These are phyloP conservation scores for Marchantia paleacea DNA, from an alignment of 225 moss, liverwort and hornwort genomes.

Conservation along the genomic window DNA sequence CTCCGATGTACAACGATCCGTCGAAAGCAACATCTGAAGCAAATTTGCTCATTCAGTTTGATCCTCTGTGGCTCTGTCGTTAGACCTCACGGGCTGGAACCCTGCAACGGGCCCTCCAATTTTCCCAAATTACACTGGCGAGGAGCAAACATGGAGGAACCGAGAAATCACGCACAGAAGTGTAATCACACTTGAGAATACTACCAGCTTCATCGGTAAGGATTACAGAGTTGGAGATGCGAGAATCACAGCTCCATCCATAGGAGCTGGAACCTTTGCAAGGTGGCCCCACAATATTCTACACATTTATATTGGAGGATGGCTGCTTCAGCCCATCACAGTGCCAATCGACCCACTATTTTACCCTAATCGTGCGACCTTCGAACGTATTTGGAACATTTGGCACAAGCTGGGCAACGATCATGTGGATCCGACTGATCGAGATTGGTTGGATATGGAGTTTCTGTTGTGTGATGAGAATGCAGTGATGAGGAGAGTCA, in stretches of 20 bases:
- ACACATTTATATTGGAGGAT: not conserved
- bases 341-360: too few relatives aligned
- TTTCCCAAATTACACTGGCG: not conserved
- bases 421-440: conserved; percentile 3
- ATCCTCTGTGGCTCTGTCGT: too few relatives aligned
- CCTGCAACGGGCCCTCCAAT: not conserved
- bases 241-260: not conserved
- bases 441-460: conserved; percentile 46
- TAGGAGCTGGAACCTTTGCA: not conserved
- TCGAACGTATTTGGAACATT: too few relatives aligned
- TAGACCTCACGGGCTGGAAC: not conserved
- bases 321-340: too few relatives aligned
- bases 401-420: too few relatives aligned
- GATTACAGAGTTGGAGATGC: not conserved
- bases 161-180: not conserved
- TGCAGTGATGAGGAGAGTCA: conserved; percentile 35
- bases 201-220: not conserved
- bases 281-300: not conserved
- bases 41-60: not conserved
- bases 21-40: not conserved
- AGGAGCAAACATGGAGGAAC: not conserved
- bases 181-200: not conserved
- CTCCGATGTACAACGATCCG: not conserved
- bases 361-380: too few relatives aligned
- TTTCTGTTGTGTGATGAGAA: conserved; percentile 58